Evolutionary conservation across 352 stramenopile genomes (phyloP).

Genomic region (Globisporangium recalcitrans): DNA sequence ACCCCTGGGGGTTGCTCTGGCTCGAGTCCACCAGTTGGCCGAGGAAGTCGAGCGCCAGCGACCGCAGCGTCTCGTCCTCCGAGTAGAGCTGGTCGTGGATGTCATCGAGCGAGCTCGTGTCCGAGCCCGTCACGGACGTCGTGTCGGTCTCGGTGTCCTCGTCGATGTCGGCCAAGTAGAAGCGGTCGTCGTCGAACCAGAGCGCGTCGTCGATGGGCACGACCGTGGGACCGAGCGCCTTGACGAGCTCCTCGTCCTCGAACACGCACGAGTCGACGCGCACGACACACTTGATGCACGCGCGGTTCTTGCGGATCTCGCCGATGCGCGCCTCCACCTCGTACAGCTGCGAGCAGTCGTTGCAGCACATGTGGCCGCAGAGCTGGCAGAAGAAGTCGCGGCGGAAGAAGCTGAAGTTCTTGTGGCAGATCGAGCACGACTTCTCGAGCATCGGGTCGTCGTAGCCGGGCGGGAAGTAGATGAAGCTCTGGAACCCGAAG

Average conservation of each 20-base stretch:
- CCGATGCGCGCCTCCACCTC: constrained; percentile 38
- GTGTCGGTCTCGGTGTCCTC: constrained; percentile 25
- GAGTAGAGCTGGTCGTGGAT: constrained; percentile 39
- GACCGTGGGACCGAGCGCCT: constrained; percentile 37
- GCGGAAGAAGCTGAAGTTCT: constrained; percentile 41
- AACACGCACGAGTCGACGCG: constrained; percentile 41
- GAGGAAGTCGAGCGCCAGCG: constrained; percentile 37
- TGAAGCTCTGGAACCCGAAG: constrained; percentile 62
- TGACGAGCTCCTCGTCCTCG: constrained; percentile 40
- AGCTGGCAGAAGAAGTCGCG: constrained; percentile 49
- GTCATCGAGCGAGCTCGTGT: constrained; percentile 25
- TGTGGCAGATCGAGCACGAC: constrained; percentile 41
- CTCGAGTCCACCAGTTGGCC: constrained; percentile 28
- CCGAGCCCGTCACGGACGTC: constrained; percentile 18
- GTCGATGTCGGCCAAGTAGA: constrained; percentile 12
- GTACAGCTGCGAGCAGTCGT: constrained; percentile 37
- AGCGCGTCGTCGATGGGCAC: constrained; percentile 31
- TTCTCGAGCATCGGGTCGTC: constrained; percentile 23
- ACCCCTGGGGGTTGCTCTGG: background rate
- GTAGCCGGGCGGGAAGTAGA: constrained; percentile 47
- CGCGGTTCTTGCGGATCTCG: constrained; percentile 34
- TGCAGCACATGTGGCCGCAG: constrained; percentile 40
- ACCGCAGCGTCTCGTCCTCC: constrained; percentile 28
- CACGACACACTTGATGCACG: constrained; percentile 39
- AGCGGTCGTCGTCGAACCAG: constrained; percentile 30